A percentile compares a stretch with the other conserved stretches of the same genome.
Evolutionary conservation across 1,284 basidiomycete genomes (phyloP).

Genomic region (Athelia psychrophila): DNA sequence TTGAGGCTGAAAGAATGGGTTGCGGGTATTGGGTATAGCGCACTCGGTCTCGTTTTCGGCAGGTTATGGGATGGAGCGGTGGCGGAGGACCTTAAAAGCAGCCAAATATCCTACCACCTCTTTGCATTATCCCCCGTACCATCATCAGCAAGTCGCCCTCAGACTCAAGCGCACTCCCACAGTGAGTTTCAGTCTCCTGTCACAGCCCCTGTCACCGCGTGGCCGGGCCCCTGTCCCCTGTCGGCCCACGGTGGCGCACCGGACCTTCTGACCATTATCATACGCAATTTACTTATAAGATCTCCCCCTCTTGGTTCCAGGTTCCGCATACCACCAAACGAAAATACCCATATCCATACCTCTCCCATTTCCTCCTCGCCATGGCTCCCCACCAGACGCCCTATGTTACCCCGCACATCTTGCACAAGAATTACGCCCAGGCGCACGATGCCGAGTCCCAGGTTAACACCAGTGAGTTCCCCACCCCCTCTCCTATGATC

Average conservation of each 20-base stretch:
- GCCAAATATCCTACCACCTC: constrained; percentile 2
- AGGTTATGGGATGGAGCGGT: constrained; percentile 37
- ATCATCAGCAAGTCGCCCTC: neutral
- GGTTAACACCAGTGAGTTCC: constrained; percentile 54
- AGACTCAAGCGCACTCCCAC: neutral
- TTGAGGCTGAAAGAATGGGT: constrained; percentile 2
- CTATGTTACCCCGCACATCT: constrained; percentile 82
- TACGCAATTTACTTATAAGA: constrained; percentile 6
- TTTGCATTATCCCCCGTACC: constrained; percentile 7
- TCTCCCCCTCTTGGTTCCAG: constrained; percentile 16
- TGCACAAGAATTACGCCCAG: constrained; percentile 80
- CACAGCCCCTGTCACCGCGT: neutral
- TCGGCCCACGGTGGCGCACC: neutral
- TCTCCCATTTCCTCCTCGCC: too few relatives aligned
- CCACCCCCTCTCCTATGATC: too few relatives aligned
- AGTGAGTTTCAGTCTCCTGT: constrained; percentile 1
- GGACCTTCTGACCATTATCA: neutral
- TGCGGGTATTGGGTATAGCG: constrained; percentile 9
- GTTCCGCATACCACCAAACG: constrained; percentile 14
- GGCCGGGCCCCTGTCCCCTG: constrained; percentile 1
- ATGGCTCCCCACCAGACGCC: constrained; percentile 71
- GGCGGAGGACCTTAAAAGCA: constrained; percentile 26
- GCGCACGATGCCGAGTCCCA: constrained; percentile 60
- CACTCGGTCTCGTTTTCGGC: too few relatives aligned
- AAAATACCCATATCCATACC: neutral